Conservation (phyloP, 2,329 filamentous ascomycete species). For the Diaporthe ampelina region DNA sequence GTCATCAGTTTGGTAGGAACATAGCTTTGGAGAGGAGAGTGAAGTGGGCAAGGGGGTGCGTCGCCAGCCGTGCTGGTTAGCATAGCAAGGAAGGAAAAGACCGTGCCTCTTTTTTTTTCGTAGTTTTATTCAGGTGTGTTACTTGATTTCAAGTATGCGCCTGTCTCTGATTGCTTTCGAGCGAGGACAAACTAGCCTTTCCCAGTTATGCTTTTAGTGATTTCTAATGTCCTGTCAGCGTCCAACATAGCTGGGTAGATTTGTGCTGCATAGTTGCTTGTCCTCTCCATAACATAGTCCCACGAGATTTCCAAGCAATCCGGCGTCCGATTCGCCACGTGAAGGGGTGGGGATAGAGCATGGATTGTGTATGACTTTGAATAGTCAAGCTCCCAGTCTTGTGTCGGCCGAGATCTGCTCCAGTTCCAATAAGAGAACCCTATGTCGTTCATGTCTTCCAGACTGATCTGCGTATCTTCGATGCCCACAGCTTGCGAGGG, state of each 20-base stretch:
- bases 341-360: constrained; percentile 5
- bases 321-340: not conserved
- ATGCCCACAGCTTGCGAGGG: not conserved
- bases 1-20: not conserved
- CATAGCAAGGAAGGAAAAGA: not conserved
- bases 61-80: not conserved
- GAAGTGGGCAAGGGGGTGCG: not conserved
- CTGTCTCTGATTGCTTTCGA: too few relatives aligned
- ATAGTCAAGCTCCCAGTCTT: constrained; percentile 29
- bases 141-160: too few relatives aligned
- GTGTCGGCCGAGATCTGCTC: not conserved
- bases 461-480: not conserved
- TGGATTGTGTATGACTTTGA: constrained; percentile 28
- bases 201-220: not conserved
- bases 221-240: not conserved
- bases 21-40: not conserved
- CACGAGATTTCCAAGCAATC: constrained; percentile 23
- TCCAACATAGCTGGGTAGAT: constrained; percentile 12
- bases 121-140: too few relatives aligned
- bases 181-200: not conserved
- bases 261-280: constrained; percentile 20
- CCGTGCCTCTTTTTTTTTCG: too few relatives aligned
- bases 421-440: constrained; percentile 27
- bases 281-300: constrained; percentile 31
- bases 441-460: not conserved